phyloP scores from a whole-genome alignment of 768 basidiomycete species.

The Lactarius evosmus region DNA sequence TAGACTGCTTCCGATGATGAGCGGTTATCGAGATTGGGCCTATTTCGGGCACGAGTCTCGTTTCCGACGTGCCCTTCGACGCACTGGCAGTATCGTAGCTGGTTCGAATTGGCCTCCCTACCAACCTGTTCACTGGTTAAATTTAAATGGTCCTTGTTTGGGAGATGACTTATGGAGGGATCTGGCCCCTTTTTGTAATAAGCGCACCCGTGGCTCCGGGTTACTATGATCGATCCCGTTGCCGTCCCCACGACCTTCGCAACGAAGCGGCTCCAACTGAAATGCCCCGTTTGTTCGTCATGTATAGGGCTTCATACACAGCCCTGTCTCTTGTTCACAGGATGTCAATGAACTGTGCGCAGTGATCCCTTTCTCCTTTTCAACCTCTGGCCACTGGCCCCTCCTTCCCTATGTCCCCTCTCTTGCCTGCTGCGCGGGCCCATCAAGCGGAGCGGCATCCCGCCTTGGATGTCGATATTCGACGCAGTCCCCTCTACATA shows the following conservation, averaged over 20 bases:
- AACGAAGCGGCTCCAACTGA: slow-evolving; percentile 5
- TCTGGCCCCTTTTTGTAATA: slow-evolving; percentile 2
- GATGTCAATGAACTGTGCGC: neutral
- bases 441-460: slow-evolving; percentile 1
- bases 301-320: neutral
- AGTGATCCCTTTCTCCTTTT: neutral
- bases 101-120: no score
- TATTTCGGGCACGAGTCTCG: neutral
- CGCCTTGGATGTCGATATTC: neutral
- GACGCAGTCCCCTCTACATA: neutral
- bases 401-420: slow-evolving; percentile 8
- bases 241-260: slow-evolving; percentile 11
- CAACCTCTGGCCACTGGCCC: slow-evolving; percentile 16
- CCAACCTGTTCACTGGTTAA: neutral
- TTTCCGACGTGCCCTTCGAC: neutral
- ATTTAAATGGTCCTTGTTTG: neutral
- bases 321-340: neutral
- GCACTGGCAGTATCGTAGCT: no score
- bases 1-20: no score
- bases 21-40: neutral
- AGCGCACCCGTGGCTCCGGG: neutral
- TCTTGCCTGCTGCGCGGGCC: slow-evolving; percentile 25
- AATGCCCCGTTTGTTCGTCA: neutral
- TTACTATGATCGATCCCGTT: slow-evolving; percentile 20
- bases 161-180: neutral